Conservation (phyloP, 176 grass and related monocot genomes). For the Hsuehochloa calcarea region DNA sequence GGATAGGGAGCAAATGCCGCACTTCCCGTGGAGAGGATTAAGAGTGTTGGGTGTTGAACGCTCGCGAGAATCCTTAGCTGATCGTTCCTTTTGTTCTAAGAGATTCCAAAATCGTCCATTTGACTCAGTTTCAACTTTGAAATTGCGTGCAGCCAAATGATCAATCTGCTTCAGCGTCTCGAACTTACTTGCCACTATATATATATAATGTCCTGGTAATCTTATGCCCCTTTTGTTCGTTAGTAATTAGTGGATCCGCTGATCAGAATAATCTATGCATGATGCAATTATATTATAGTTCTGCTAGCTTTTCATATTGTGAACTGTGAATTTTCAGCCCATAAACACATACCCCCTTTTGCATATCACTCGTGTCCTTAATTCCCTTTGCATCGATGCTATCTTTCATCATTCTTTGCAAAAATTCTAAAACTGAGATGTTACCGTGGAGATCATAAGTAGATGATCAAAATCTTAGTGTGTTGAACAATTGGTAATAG, state of each 20-base stretch:
- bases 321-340: neutral
- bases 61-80: neutral
- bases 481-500: no score
- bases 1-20: constrained; percentile 20
- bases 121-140: neutral
- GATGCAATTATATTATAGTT: neutral
- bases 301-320: neutral
- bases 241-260: neutral
- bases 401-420: neutral
- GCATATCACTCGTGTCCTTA: neutral
- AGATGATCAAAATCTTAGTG: no score
- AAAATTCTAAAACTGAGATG: neutral
- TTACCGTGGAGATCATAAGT: no score
- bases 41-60: neutral
- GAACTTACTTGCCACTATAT: neutral
- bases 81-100: neutral
- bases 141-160: neutral
- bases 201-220: neutral
- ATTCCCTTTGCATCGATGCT: no score
- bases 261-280: neutral
- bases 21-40: constrained; percentile 13
- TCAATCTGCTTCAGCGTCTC: neutral
- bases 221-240: neutral
- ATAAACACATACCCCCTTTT: neutral
- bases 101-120: neutral